phyloP scores from a whole-genome alignment of 2,329 filamentous ascomycete genomes.

The Pseudopyrenochaeta lycopersici region DNA sequence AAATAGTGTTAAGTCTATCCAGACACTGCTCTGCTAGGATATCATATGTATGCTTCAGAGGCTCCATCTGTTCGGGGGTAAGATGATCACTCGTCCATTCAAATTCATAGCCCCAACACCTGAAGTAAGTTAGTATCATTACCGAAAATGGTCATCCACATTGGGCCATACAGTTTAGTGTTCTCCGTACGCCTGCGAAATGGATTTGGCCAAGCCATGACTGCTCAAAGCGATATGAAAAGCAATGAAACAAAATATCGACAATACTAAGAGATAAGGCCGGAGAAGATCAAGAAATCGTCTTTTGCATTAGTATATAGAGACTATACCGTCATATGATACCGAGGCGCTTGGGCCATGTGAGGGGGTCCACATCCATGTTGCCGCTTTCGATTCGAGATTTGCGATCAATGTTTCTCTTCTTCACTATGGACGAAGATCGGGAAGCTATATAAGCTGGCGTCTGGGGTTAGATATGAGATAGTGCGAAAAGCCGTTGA shows the following conservation, averaged over 20 bases:
- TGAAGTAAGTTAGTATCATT: constrained; percentile 32
- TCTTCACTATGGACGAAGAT: not conserved
- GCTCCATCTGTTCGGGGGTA: constrained; percentile 66
- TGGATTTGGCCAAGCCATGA: constrained; percentile 56
- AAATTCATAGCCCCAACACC: constrained; percentile 73
- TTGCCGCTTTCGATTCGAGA: constrained; percentile 19
- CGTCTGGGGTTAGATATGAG: not conserved
- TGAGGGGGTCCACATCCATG: constrained; percentile 20
- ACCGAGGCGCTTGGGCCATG: constrained; percentile 34
- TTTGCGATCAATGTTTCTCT: not conserved
- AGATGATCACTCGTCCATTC: constrained; percentile 73
- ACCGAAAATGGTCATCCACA: constrained; percentile 17
- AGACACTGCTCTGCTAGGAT: constrained; percentile 72
- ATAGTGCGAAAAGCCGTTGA: not conserved
- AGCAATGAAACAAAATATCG: not conserved
- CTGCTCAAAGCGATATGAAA: not conserved
- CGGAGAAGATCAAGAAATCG: not conserved
- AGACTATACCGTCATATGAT: constrained; percentile 38
- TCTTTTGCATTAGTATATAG: constrained; percentile 1
- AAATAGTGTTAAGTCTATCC: constrained; percentile 69
- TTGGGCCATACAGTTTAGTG: constrained; percentile 50
- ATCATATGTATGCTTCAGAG: constrained; percentile 74
- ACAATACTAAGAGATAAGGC: not conserved
- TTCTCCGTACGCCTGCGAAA: constrained; percentile 55
- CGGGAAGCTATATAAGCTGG: not conserved